These are phyloP conservation scores for Kuraishia capsulata DNA, from an alignment of 805 yeast species.

Conservation along the genomic window DNA sequence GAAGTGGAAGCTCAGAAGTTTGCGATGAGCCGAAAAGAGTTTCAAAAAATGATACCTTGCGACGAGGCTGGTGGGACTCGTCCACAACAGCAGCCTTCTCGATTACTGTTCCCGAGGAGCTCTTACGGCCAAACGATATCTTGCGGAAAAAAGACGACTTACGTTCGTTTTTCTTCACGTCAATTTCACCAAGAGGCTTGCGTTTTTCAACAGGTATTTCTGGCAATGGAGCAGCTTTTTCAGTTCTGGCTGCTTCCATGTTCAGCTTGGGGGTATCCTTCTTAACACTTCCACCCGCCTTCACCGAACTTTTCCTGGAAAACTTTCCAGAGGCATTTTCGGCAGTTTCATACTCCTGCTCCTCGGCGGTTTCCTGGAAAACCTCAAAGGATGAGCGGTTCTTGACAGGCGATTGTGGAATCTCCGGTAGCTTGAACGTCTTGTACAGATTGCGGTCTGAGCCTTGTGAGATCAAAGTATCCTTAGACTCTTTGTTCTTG, in stretches of 20 bases:
- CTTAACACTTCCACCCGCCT: not conserved
- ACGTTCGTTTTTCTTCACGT: constrained; percentile 3
- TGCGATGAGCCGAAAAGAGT: constrained; percentile 26
- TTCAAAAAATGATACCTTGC: constrained; percentile 22
- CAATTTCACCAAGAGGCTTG: constrained; percentile 16
- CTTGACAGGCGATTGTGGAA: constrained; percentile 27
- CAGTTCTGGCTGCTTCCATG: constrained; percentile 3
- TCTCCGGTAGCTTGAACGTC: constrained; percentile 38
- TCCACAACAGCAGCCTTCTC: not conserved
- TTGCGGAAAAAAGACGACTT: constrained; percentile 31
- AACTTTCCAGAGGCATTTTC: not conserved
- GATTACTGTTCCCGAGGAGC: constrained; percentile 2
- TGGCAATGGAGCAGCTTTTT: constrained; percentile 7
- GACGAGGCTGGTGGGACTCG: constrained; percentile 1
- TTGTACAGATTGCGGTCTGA: constrained; percentile 32
- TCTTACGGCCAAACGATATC: constrained; percentile 39
- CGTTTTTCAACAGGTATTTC: constrained; percentile 7
- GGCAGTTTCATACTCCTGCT: constrained; percentile 2
- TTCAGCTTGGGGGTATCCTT: not conserved
- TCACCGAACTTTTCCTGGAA: not conserved
- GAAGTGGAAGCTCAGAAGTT: not conserved
- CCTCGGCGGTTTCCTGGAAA: too few relatives aligned
- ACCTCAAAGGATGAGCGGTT: constrained; percentile 9
- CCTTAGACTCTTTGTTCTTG: constrained; percentile 20
- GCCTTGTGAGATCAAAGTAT: constrained; percentile 31